A percentile compares a stretch with the other conserved stretches of the same genome.
Evolutionary conservation across 495 filamentous ascomycete species (phyloP).

Genomic region (Lophiostoma macrostomum): DNA sequence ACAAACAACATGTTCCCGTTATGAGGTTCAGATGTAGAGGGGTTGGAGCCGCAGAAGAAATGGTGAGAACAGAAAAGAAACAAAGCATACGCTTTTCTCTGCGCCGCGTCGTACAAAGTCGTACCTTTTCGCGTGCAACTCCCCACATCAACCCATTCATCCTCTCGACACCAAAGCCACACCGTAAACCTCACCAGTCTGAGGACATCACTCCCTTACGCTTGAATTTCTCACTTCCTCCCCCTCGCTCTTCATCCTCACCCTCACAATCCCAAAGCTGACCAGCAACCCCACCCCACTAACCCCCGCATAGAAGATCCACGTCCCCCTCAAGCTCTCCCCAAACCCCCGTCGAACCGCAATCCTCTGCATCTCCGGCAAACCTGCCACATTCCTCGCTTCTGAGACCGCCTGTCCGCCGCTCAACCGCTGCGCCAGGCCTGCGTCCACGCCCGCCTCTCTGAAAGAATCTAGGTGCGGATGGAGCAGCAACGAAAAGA

Average conservation of each 20-base stretch:
- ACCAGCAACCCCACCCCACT: conserved; percentile 43
- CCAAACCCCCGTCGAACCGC: conserved; percentile 15
- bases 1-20: no score
- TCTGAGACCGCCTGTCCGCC: conserved; percentile 24
- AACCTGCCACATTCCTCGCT: neutral
- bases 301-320: conserved; percentile 21
- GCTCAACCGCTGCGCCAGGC: conserved; percentile 14
- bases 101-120: no score
- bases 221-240: conserved; percentile 46
- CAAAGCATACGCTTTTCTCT: no score
- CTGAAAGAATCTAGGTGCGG: conserved; percentile 38
- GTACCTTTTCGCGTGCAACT: no score
- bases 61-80: no score
- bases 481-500: conserved; percentile 25
- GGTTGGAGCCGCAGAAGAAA: no score
- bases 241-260: conserved; percentile 55
- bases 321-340: conserved; percentile 5
- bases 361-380: conserved; percentile 8
- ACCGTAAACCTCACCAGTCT: no score
- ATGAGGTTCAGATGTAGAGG: no score
- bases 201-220: no score
- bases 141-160: no score
- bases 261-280: conserved; percentile 54
- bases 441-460: conserved; percentile 7
- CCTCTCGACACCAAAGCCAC: no score